Evolutionary conservation across 306 rosid genomes (phyloP), one percentile per base, ranked within the genome.

Genomic region (Vachellia pachyceras): DNA sequence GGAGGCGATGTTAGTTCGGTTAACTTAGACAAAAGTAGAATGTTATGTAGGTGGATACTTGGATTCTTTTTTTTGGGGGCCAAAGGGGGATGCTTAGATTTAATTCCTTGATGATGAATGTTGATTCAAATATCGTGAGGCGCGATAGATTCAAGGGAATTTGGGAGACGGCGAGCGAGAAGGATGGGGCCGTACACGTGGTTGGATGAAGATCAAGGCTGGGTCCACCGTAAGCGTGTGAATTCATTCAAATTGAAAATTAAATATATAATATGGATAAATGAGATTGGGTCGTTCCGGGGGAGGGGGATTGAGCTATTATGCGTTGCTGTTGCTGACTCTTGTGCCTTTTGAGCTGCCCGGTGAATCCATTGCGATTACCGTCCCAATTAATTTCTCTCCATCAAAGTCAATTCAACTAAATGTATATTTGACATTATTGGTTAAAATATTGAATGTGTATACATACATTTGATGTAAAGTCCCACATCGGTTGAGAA

Each of bases 141-240:
- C 69, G 46, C 61, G 85, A 81, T 29, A 85, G 81, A 81, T 47
- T 77, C 73, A 73, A 23, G 65, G 23, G 10, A 57, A 49, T 29
- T n/a, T 29, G 17, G 2, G 15, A 37, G 81, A 37, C 2, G 20
- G 36, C 3, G 65, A 29, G 41, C 1, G 12, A 20, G 20, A 55
- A 3, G 10, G 25, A 10, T 6, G 2, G 5, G 20, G 65, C 76
- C 79, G 85, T 71, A 76, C 86, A 88, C 90, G 96, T 89, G 88
- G 82, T 20, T 18, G 86, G 88, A 13, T 77, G 50, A 58, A 5
- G 23, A 6, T 66, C 36, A 57, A 65, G 86, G 75, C 58, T 7
- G 6, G 35, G 70, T 76, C 64, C 15, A 33, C 69, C 10, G 46
- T 0, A 15, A 18, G 84, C 72, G 86, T 85, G 11, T 0, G 82